These are phyloP conservation scores for Echium plantagineum DNA, from an alignment of 257 asterid genomes.

Conservation along the genomic window DNA sequence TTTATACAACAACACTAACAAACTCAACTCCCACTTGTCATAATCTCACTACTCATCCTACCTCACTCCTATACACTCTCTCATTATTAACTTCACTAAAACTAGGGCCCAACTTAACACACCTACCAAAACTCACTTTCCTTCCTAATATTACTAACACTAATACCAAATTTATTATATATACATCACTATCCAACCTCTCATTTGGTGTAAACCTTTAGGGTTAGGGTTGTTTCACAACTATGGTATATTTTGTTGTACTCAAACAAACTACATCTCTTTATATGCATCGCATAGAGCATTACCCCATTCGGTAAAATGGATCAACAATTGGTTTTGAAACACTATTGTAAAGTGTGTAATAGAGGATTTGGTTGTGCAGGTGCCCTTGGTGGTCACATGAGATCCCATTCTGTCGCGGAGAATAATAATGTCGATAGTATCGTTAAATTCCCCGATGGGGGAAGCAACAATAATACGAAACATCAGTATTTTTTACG, in stretches of 20 bases:
- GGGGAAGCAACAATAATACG: slow-evolving; percentile 11
- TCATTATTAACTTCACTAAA: not conserved
- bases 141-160: no score
- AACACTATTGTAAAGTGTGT: slow-evolving; percentile 34
- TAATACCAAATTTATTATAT: no score
- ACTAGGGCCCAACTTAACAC: not conserved
- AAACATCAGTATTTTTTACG: slow-evolving; percentile 52
- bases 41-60: no score
- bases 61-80: no score
- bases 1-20: no score
- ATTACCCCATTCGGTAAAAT: no score
- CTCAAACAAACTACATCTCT: no score
- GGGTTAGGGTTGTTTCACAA: not conserved
- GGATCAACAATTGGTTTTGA: slow-evolving; percentile 14
- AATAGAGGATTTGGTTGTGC: slow-evolving; percentile 35
- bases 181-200: not conserved
- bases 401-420: slow-evolving; percentile 41
- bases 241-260: not conserved
- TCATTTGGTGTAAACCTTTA: not conserved
- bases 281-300: no score
- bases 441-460: not conserved
- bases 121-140: not conserved
- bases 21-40: no score
- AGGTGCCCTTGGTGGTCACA: slow-evolving; percentile 55
- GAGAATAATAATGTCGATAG: slow-evolving; percentile 11